A percentile compares a stretch with the other conserved stretches of the same genome.
Evolutionary conservation across 2,329 filamentous ascomycete genomes (phyloP).

Genomic region (Pyrenophora teres): DNA sequence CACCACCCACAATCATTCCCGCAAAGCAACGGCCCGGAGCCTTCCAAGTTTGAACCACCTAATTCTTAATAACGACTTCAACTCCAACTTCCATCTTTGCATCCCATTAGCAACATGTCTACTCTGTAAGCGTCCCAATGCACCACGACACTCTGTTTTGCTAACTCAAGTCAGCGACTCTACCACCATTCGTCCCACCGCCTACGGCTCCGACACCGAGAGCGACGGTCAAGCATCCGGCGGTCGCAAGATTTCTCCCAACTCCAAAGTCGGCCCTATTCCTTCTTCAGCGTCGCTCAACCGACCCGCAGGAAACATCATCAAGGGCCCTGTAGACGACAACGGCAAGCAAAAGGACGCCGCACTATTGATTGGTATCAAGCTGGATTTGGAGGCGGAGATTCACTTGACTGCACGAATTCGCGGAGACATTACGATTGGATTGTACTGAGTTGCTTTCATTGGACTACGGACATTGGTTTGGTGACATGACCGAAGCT

Average conservation of each 20-base stretch:
- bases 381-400: conserved; percentile 67
- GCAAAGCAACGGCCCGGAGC: conserved; percentile 19
- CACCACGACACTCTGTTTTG: background rate
- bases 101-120: conserved; percentile 28
- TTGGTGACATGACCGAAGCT: background rate
- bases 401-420: conserved; percentile 65
- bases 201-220: conserved; percentile 47
- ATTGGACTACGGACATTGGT: background rate
- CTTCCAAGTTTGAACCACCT: conserved; percentile 1
- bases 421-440: conserved; percentile 65
- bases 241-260: conserved; percentile 42
- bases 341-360: conserved; percentile 63
- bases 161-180: conserved; percentile 29
- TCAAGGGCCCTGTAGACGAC: conserved; percentile 62
- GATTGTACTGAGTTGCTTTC: conserved; percentile 55
- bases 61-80: conserved; percentile 9
- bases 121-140: conserved; percentile 29
- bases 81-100: background rate
- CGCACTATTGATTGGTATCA: conserved; percentile 65
- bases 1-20: conserved; percentile 9
- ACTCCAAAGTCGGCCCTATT: conserved; percentile 34
- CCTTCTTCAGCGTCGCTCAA: conserved; percentile 49
- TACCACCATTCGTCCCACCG: conserved; percentile 34
- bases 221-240: conserved; percentile 48
- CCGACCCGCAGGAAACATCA: conserved; percentile 51